Percentiles rank a stretch among this genome's conserved stretches.
These are phyloP conservation scores for Boletus eberwhitei DNA, from an alignment of 768 basidiomycete species.

Conservation along the genomic window DNA sequence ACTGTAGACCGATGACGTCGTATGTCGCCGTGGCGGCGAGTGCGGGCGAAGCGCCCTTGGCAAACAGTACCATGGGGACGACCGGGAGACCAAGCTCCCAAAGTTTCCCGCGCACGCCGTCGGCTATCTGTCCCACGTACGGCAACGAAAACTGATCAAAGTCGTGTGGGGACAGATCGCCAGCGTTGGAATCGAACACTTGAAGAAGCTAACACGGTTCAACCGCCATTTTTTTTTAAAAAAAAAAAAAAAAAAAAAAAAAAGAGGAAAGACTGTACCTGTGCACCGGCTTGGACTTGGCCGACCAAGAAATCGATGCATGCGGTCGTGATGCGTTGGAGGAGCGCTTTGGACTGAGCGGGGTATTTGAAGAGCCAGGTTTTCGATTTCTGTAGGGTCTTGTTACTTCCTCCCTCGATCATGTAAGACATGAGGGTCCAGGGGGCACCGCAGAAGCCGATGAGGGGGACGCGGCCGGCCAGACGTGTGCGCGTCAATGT, in stretches of 20 bases:
- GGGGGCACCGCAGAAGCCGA: slow-evolving; percentile 96
- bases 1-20: slow-evolving; percentile 89
- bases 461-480: slow-evolving; percentile 87
- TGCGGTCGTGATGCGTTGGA: slow-evolving; percentile 80
- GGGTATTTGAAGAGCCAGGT: slow-evolving; percentile 93
- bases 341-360: slow-evolving; percentile 72
- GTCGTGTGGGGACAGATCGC: slow-evolving; percentile 86
- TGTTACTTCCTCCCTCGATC: slow-evolving; percentile 94
- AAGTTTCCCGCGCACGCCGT: slow-evolving; percentile 61
- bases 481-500: slow-evolving; percentile 77
- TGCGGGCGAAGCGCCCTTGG: slow-evolving; percentile 87
- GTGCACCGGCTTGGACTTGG: slow-evolving; percentile 93
- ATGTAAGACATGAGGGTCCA: slow-evolving; percentile 99
- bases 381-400: slow-evolving; percentile 88
- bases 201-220: slow-evolving; percentile 68
- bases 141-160: slow-evolving; percentile 84
- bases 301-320: slow-evolving; percentile 89
- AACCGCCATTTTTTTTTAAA: background rate
- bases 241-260: too few relatives aligned
- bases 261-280: too few relatives aligned
- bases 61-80: slow-evolving; percentile 87
- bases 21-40: slow-evolving; percentile 70
- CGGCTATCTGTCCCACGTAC: slow-evolving; percentile 68
- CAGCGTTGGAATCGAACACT: slow-evolving; percentile 96
- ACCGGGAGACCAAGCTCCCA: slow-evolving; percentile 46